A percentile compares a stretch with the other conserved stretches of the same genome.
Evolutionary conservation across 331 rosid genomes (phyloP).

Genomic region (Quercus phellos): DNA sequence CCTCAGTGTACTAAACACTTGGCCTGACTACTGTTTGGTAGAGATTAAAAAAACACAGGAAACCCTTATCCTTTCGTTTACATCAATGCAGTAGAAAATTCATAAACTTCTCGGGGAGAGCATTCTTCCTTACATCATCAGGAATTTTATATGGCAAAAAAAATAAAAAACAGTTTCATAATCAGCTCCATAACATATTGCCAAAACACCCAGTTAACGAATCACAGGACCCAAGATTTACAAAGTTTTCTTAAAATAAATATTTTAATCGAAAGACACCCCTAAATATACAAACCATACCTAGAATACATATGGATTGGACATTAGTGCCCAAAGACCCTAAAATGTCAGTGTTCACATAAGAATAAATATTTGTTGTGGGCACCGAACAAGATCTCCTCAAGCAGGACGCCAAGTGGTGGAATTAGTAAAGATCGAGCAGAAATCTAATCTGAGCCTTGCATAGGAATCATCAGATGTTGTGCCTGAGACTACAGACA

Average conservation of each 20-base stretch:
- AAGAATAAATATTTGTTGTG: constrained; percentile 22
- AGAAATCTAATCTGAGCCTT: constrained; percentile 58
- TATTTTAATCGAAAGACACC: constrained; percentile 27
- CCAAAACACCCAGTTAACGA: constrained; percentile 18
- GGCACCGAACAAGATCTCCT: constrained; percentile 29
- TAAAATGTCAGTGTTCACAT: constrained; percentile 34
- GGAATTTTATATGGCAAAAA: neutral
- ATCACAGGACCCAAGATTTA: constrained; percentile 28
- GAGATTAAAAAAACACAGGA: neutral
- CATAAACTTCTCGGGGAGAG: neutral
- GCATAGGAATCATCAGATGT: constrained; percentile 86
- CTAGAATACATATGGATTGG: constrained; percentile 9
- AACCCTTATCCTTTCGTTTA: neutral
- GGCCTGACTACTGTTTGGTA: neutral
- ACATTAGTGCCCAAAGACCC: constrained; percentile 20
- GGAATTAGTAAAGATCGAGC: constrained; percentile 10
- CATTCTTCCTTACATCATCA: neutral
- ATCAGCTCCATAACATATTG: constrained; percentile 21
- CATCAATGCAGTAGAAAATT: neutral
- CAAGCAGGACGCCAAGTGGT: constrained; percentile 23
- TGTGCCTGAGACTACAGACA: constrained; percentile 56
- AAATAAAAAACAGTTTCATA: constrained; percentile 25
- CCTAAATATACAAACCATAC: constrained; percentile 39
- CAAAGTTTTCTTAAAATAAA: constrained; percentile 16
- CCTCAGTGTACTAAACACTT: neutral